A percentile compares a stretch with the other conserved stretches of the same genome.
Evolutionary conservation across 768 basidiomycete genomes (phyloP).

Genomic region (Coprinopsis marcescibilis): DNA sequence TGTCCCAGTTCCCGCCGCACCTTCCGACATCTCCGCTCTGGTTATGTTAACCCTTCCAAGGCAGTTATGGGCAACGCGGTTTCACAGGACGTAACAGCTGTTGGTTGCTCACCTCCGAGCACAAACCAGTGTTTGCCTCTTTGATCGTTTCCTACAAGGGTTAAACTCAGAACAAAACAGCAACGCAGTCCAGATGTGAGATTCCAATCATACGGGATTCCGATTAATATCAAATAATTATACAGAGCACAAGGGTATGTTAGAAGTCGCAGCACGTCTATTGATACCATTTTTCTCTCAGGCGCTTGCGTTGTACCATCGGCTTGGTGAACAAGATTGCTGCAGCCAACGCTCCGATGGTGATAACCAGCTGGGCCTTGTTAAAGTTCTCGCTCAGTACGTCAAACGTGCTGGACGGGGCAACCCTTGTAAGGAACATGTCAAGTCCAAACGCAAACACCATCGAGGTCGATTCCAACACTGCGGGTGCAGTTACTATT

Average conservation of each 20-base stretch:
- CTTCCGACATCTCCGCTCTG: no score
- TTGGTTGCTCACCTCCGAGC: no score
- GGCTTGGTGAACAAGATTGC: conserved; percentile 83
- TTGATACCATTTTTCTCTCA: conserved; percentile 69
- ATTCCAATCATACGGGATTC: no score
- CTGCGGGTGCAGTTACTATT: conserved; percentile 74
- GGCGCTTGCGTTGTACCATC: conserved; percentile 64
- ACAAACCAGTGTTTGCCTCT: no score
- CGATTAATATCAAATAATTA: not conserved
- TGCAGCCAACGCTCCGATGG: conserved; percentile 60
- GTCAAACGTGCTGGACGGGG: conserved; percentile 89
- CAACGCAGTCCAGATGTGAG: no score
- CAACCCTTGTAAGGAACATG: conserved; percentile 79
- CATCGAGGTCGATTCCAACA: conserved; percentile 88
- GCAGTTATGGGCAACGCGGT: no score
- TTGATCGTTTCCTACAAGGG: no score
- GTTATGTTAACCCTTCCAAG: no score
- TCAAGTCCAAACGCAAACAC: conserved; percentile 86
- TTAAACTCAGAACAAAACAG: no score
- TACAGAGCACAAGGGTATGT: not conserved
- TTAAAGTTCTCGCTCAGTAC: conserved; percentile 90
- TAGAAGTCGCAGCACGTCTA: not conserved
- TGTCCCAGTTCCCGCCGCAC: no score
- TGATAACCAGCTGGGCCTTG: conserved; percentile 84
- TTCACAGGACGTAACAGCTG: no score